These are phyloP conservation scores for Lentinula guzmanii DNA, from an alignment of 768 basidiomycete species.

Conservation along the genomic window DNA sequence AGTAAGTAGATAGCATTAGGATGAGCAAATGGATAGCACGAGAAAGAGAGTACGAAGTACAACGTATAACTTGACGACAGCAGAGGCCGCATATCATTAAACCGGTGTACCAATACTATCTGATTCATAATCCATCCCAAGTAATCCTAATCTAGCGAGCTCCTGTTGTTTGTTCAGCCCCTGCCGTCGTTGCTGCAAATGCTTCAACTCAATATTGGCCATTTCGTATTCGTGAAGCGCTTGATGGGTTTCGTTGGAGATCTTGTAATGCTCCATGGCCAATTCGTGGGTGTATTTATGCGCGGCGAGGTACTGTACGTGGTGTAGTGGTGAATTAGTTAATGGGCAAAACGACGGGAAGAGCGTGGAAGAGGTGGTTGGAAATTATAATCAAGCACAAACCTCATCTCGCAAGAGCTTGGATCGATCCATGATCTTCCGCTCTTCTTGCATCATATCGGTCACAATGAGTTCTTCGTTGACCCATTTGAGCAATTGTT, in stretches of 20 bases:
- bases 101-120: background rate
- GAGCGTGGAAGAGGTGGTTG: background rate
- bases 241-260: conserved; percentile 32
- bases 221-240: conserved; percentile 19
- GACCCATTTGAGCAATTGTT: background rate
- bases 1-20: background rate
- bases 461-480: background rate
- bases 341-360: conserved; percentile 4
- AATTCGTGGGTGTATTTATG: conserved; percentile 17
- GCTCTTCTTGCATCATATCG: background rate
- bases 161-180: background rate
- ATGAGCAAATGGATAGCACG: background rate
- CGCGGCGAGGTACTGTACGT: conserved; percentile 12
- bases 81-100: background rate
- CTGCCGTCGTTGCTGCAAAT: background rate
- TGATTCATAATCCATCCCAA: conserved; percentile 30
- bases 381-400: background rate
- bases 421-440: background rate
- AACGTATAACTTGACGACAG: background rate
- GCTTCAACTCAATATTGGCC: background rate
- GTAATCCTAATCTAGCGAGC: conserved; percentile 23
- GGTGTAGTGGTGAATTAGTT: conserved; percentile 13
- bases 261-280: conserved; percentile 33
- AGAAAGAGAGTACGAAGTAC: background rate
- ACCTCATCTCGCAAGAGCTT: background rate